Base-by-base conservation (phyloP, 169 alveolate species). In the Cryptosporidium bovis region DNA sequence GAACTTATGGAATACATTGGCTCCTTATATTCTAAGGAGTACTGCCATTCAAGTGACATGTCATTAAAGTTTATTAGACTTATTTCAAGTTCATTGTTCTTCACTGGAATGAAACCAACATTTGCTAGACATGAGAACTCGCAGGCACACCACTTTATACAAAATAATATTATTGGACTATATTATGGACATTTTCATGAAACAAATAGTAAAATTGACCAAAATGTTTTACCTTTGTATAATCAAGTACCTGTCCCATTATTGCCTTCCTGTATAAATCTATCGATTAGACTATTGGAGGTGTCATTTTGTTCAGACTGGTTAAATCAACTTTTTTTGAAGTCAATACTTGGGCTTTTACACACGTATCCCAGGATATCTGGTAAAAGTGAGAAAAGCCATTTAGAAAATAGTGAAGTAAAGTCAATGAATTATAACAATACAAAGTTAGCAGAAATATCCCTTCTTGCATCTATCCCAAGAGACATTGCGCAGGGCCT, bases 51-150 rank as follows among this genome's bases (percentile, higher is more conserved):
- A 10, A 66, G 56, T 27, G 18, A 31, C 40, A 20, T 60, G 20
- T 58, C 87, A 0, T 24, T 77, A 29, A 77, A 60, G 8, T 56
- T 77, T 60, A 29, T 77, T 16, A 34, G 87, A 24, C 51, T 77
- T 46, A 40, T 77, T 27, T 55, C 87, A 18, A 44, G 64, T 40
- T 56, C 87, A 27, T 77, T 77, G 34, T 77, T 77, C 51, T 77
- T 77, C 64, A 62, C 71, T 27, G 87, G 87, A 12, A 20, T 77
- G 3, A 77, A 77, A 12, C 87, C 87, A 27, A 18, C 87, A 7
- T 16, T 15, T 8, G 44, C 36, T n/a, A 34, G 66, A 40, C 64
- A 58, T 24, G 31, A 44, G 8, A 66, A 34, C 31, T 55, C 64
- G 6, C 31, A 18, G 8, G 2, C 7, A 2, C 12, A 27, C 1